Conservation (phyloP, 2,329 filamentous ascomycete species). For the Whalleya microplaca region DNA sequence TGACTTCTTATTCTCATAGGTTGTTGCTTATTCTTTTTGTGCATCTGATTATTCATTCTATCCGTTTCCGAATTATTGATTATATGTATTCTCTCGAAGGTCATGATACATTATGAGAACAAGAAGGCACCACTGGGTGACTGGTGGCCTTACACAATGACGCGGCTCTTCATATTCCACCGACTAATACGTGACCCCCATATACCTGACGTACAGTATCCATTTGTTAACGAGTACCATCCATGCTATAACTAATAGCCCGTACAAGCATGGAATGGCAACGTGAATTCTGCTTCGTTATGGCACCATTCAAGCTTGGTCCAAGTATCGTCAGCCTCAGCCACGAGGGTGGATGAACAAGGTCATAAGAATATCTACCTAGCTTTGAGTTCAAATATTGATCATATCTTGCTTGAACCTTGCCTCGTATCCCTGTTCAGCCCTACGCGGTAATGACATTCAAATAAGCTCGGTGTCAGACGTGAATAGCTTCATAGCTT, state of each 20-base stretch:
- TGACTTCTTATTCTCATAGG: not conserved
- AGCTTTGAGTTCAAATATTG: conserved; percentile 4
- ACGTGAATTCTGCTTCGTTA: conserved; percentile 4
- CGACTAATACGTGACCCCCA: not conserved
- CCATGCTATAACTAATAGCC: conserved; percentile 4
- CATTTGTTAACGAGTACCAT: conserved; percentile 11
- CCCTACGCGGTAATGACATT: conserved; percentile 4
- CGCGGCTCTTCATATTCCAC: not conserved
- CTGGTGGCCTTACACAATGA: too few species aligned
- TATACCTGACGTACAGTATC: conserved; percentile 1
- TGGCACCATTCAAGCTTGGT: conserved; percentile 3
- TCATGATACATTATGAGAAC: not conserved
- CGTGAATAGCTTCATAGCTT: conserved; percentile 18
- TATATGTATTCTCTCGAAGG: not conserved
- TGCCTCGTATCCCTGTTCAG: conserved; percentile 5
- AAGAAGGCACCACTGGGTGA: not conserved
- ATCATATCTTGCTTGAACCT: conserved; percentile 6
- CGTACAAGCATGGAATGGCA: conserved; percentile 5
- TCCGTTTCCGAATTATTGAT: not conserved
- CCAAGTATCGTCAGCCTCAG: conserved; percentile 26
- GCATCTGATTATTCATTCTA: too few species aligned
- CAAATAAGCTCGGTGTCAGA: conserved; percentile 14
- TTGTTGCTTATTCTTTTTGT: not conserved
- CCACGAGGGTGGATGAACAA: conserved; percentile 10
- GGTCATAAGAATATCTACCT: conserved; percentile 10